phyloP scores from a whole-genome alignment of 1,284 basidiomycete species.

The Microbotryum intermedium region DNA sequence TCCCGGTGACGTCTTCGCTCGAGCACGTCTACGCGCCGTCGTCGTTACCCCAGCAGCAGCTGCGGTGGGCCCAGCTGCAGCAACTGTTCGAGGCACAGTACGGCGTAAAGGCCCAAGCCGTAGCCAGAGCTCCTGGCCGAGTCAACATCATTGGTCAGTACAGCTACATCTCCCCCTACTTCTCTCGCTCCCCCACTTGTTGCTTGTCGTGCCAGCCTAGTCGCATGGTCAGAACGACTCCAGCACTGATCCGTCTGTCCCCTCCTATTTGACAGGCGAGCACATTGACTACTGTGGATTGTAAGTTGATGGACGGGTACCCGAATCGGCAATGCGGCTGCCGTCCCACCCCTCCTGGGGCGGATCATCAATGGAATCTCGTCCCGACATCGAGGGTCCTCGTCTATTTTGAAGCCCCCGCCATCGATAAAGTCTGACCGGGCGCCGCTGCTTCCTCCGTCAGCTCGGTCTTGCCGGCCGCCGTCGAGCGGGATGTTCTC shows the following conservation, averaged over 20 bases:
- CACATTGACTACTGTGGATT: slow-evolving; percentile 67
- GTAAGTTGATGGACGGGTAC: slow-evolving; percentile 16
- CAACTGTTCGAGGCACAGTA: slow-evolving; percentile 57
- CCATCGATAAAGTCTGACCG: too few relatives aligned
- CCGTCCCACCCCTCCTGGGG: not conserved
- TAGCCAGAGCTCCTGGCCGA: slow-evolving; percentile 72
- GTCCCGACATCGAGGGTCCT: too few relatives aligned
- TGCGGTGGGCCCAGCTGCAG: slow-evolving; percentile 57
- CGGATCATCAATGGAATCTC: not conserved
- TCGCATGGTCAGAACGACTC: not conserved
- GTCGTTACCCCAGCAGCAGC: slow-evolving; percentile 34
- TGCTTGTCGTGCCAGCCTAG: too few relatives aligned
- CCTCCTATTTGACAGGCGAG: slow-evolving; percentile 50
- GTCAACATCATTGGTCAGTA: slow-evolving; percentile 43
- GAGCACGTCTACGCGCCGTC: slow-evolving; percentile 25
- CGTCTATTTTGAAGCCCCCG: not conserved
- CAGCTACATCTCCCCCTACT: not conserved
- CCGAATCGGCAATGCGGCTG: too few relatives aligned
- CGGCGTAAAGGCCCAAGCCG: slow-evolving; percentile 57
- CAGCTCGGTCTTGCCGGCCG: slow-evolving; percentile 67
- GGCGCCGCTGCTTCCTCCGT: slow-evolving; percentile 44
- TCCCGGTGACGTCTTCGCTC: slow-evolving; percentile 9
- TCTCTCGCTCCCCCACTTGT: not conserved
- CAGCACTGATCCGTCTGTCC: slow-evolving; percentile 4
- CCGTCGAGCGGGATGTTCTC: slow-evolving; percentile 74